phyloP scores from a whole-genome alignment of 2,329 filamentous ascomycete genomes.

The Sporothrix pallida region DNA sequence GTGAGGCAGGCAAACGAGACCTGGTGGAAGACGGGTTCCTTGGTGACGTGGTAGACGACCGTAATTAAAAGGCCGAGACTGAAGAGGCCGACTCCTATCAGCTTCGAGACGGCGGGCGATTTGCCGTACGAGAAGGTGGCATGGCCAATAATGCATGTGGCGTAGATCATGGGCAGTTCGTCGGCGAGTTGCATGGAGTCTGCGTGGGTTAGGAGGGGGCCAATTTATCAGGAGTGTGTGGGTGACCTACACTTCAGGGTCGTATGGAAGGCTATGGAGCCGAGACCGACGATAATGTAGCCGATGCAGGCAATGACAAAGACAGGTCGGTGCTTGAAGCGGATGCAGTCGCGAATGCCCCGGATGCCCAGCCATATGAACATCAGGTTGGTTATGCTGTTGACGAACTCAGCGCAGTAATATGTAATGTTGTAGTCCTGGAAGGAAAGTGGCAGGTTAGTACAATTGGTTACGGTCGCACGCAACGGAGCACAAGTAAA shows the following conservation, averaged over 20 bases:
- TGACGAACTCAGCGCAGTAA: constrained; percentile 48
- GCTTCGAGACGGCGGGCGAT: constrained; percentile 49
- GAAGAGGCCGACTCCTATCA: constrained; percentile 63
- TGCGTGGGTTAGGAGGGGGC: no score
- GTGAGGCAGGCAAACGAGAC: constrained; percentile 77
- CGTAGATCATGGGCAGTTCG: constrained; percentile 66
- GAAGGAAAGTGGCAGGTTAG: neutral
- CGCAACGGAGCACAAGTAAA: no score
- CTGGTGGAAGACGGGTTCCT: constrained; percentile 84
- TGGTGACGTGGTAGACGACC: constrained; percentile 73
- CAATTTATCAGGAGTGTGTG: no score
- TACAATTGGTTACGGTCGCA: neutral
- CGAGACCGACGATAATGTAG: constrained; percentile 60
- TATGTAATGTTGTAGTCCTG: constrained; percentile 48
- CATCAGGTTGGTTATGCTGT: constrained; percentile 79
- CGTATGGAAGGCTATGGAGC: constrained; percentile 63
- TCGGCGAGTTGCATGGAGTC: constrained; percentile 66
- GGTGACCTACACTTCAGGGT: constrained; percentile 59
- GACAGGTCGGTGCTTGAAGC: constrained; percentile 74
- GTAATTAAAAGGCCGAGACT: constrained; percentile 72
- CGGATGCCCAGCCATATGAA: constrained; percentile 80
- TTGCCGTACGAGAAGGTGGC: constrained; percentile 76
- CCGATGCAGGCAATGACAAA: constrained; percentile 69
- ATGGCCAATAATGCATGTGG: constrained; percentile 61
- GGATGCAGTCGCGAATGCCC: constrained; percentile 75